Evolutionary conservation across 2,329 filamentous ascomycete genomes (phyloP), one percentile per base, ranked within the genome.

Genomic region (Graphilbum sp.): DNA sequence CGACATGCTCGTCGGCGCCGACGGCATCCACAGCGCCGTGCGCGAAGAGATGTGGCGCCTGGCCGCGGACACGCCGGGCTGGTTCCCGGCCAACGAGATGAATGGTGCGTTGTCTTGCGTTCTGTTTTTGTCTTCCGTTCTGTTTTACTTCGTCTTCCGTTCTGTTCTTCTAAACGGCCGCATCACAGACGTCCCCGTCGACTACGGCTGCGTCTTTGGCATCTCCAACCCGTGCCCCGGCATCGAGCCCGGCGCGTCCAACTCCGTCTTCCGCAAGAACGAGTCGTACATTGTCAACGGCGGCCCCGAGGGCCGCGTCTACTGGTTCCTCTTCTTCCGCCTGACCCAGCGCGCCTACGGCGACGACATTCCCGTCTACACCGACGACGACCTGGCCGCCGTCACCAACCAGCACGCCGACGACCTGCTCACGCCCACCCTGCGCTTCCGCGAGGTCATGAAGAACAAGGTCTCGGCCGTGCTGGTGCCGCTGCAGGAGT

Each of bases 11-110:
- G 45, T 62, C 0, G 58, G 59, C 0, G 52, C 55, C 0, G 60
- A 63, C 36, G 60, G 61, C 1, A 49, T 63, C 9, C 52, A 60
- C 40, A 63, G 61, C 44, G 45, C 25, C 2, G 36, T 45, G 7
- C 36, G 44, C 5, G 16, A 25, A 10, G 41, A 42, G 32, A 44
- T 45, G 40, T 40, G 42, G 40, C 37, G 41, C 8, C 30, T 42
- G 11, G 42, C 44, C 4, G 29, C 35, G 11, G 31, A 25, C 12
- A 18, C 20, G 12, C 43, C 42, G 5, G 43, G 43, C 3, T 45
- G 38, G 31, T 41, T 45, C 6, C 41, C 43, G 3, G 18, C 31
- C 2, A 36, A 36, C 17, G 43, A 45, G 31, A n/a, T 27, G n/a
- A 25, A 29, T 2, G 18, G 34, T n/a, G n/a, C n/a, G n/a, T n/a